Percentiles rank a stretch among this genome's conserved stretches.
phyloP scores from a whole-genome alignment of 306 rosid species.

The Calophaca sinica region DNA sequence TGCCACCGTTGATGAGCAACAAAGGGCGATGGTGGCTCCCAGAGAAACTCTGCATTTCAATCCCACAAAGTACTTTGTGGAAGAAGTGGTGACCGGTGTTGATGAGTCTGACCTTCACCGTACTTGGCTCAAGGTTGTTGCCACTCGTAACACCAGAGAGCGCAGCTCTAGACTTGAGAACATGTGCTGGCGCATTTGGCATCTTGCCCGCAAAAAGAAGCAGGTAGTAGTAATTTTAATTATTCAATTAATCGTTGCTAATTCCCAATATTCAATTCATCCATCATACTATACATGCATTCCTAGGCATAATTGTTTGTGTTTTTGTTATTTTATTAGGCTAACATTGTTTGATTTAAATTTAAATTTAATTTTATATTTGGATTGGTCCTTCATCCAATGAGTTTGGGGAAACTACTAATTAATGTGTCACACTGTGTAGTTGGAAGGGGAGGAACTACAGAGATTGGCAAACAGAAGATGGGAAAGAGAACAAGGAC shows the following conservation, averaged over 20 bases:
- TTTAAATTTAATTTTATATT: too few species aligned
- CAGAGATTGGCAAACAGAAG: constrained; percentile 70
- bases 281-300: too few species aligned
- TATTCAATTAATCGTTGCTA: too few species aligned
- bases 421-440: neutral
- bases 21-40: constrained; percentile 61
- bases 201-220: constrained; percentile 88
- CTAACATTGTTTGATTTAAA: too few species aligned
- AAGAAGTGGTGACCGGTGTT: constrained; percentile 90
- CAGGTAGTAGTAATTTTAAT: constrained; percentile 23
- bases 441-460: constrained; percentile 83
- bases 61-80: constrained; percentile 90
- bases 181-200: constrained; percentile 99
- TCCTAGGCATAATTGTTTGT: too few species aligned
- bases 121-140: constrained; percentile 95
- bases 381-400: too few species aligned
- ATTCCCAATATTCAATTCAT: too few species aligned
- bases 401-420: too few species aligned
- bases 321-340: too few species aligned
- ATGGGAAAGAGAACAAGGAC: constrained; percentile 87
- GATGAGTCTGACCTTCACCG: constrained; percentile 93
- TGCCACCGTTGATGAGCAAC: constrained; percentile 73
- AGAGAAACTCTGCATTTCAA: constrained; percentile 71
- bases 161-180: constrained; percentile 93
- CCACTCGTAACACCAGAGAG: constrained; percentile 90